phyloP scores from a whole-genome alignment of 208 protist species.

The Porcisia deanei region DNA sequence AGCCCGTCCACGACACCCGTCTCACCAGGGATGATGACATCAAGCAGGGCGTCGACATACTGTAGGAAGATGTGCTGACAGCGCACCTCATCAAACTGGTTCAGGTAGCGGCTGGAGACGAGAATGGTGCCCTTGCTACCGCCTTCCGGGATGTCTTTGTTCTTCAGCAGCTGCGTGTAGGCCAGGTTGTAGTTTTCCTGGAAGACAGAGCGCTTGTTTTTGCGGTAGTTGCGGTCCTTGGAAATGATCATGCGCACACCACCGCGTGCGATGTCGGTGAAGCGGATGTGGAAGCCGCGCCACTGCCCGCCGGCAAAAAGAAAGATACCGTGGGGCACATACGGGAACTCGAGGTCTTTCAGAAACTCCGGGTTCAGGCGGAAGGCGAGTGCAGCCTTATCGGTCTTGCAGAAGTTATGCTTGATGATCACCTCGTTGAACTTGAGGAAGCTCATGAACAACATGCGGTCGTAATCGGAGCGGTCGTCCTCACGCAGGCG shows the following conservation, averaged over 20 bases:
- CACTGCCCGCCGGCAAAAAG: constrained; percentile 93
- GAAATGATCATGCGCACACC: constrained; percentile 96
- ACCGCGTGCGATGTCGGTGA: constrained; percentile 95
- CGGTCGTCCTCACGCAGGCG: constrained; percentile 78
- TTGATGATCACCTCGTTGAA: constrained; percentile 94
- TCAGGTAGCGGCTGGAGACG: constrained; percentile 74
- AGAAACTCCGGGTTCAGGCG: constrained; percentile 90
- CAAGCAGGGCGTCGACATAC: constrained; percentile 94
- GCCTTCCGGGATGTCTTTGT: constrained; percentile 98
- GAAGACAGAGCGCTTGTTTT: constrained; percentile 92
- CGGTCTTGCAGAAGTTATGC: constrained; percentile 96
- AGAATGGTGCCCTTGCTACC: constrained; percentile 96
- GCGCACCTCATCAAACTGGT: constrained; percentile 66
- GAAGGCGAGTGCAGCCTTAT: constrained; percentile 92
- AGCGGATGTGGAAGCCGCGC: constrained; percentile 97
- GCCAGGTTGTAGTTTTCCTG: constrained; percentile 98
- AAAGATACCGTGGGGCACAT: constrained; percentile 91
- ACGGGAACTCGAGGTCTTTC: constrained; percentile 74
- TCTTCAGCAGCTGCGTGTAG: constrained; percentile 95
- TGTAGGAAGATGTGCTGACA: constrained; percentile 91
- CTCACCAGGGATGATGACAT: constrained; percentile 88
- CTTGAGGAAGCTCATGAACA: constrained; percentile 87
- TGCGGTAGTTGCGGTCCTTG: constrained; percentile 82
- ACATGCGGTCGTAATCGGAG: constrained; percentile 63
- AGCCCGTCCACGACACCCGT: constrained; percentile 82